These are phyloP conservation scores for Lodderomyces orthopsilosis DNA, from an alignment of 1,139 yeast species.

Conservation along the genomic window DNA sequence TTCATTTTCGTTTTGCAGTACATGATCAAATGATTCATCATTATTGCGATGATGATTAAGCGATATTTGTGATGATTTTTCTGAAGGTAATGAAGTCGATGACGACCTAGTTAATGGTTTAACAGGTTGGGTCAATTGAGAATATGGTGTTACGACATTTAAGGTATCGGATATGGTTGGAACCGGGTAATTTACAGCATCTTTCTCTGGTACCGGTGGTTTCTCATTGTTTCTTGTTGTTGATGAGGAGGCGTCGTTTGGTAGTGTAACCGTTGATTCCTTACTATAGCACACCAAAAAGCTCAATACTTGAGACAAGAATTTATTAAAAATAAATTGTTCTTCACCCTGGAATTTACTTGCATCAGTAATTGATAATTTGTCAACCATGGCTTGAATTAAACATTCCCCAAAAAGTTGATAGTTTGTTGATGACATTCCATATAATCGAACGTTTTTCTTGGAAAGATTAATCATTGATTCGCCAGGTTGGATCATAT, in stretches of 20 bases:
- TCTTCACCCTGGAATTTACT: constrained; percentile 5
- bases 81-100: constrained; percentile 4
- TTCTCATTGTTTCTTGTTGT: neutral
- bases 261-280: constrained; percentile 7
- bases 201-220: neutral
- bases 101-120: constrained; percentile 2
- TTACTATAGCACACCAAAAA: constrained; percentile 14
- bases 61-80: constrained; percentile 9
- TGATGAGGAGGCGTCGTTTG: constrained; percentile 3
- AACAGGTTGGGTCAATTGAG: constrained; percentile 3
- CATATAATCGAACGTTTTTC: constrained; percentile 21
- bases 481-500: constrained; percentile 15
- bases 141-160: neutral
- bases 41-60: constrained; percentile 1
- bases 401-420: constrained; percentile 23
- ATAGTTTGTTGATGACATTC: constrained; percentile 17
- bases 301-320: constrained; percentile 18
- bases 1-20: neutral
- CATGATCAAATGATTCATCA: neutral
- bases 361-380: neutral
- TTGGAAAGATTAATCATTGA: constrained; percentile 16
- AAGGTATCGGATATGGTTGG: neutral
- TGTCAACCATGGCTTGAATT: constrained; percentile 15
- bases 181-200: neutral
- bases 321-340: constrained; percentile 16